Base-by-base conservation (phyloP, 116 monocot species). In the Papilionanthe hybrid region DNA sequence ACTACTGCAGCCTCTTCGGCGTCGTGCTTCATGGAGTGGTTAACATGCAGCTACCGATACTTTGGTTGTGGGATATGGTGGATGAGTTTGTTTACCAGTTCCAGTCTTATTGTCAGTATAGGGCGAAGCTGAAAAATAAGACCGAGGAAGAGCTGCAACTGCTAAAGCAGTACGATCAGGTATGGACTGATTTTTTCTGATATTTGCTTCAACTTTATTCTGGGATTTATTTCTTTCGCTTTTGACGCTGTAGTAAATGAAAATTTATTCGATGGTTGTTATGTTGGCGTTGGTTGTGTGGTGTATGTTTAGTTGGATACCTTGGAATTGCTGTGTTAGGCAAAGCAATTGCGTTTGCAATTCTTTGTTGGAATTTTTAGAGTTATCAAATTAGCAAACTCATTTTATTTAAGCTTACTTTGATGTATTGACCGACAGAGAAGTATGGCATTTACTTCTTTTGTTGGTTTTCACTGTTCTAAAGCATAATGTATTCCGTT, bases 51-150 rank as follows among this genome's bases (percentile, higher is more conserved):
- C 82, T 97, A 9, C 97, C 97, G 15, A 97, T 94, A 77, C 97
- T 92, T 85, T 97, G 97, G 97, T 82, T 97, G 12, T 97, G 97
- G 97, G 97, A 97, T 68, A 97, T 97, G 97, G 92, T 97, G 0
- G 97, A 97, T 47, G 97, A 97, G 86, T 97, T 97, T 48, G 97
- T 97, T 0, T 97, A 97, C 77, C 97, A 97, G 86, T 97, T 97
- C 73, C 97, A 97, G 89, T 86, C 86, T 63, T 91, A 86, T 42
- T 97, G 97, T 81, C 97, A 97, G 87, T 97, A 92, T 72, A 79
- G 92, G 68, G 91, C 97, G 15, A 97, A 97, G 85, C 82, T 94
- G 45, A 97, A 92, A 87, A 89, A 47, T 72, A 89, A 86, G 82
- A 94, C 87, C 4, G 87, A 94, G 23, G 97, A 94, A 60, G 97